These are phyloP conservation scores for Spongispora temasekensis DNA, from an alignment of 1,284 basidiomycete genomes.

Conservation along the genomic window DNA sequence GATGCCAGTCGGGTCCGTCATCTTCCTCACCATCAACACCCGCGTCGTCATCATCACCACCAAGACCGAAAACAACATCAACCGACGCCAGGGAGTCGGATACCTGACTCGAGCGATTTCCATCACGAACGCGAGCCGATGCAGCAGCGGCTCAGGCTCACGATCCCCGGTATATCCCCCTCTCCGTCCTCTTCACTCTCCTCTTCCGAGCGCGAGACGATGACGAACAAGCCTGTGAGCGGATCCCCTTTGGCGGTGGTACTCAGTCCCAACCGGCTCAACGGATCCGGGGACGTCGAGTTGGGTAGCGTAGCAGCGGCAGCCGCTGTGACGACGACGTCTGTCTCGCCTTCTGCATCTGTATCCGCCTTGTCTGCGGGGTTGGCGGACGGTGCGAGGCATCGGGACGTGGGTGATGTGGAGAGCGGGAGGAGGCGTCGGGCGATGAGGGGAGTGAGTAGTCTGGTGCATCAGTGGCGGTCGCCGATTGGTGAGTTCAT, in stretches of 20 bases:
- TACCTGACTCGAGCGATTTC: no score
- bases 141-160: no score
- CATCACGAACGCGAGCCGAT: no score
- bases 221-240: no score
- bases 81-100: no score
- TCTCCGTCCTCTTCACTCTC: neutral
- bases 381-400: no score
- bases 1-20: neutral
- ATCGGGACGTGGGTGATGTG: no score
- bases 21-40: neutral
- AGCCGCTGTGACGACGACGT: neutral
- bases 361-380: neutral
- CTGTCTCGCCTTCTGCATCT: neutral
- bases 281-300: neutral
- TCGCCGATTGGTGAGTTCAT: slow-evolving; percentile 52
- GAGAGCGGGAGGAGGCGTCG: slow-evolving; percentile 3
- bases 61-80: neutral
- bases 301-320: no score
- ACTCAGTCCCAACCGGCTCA: neutral
- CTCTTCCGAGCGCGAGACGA: no score
- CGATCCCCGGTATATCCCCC: no score
- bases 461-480: slow-evolving; percentile 48
- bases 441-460: slow-evolving; percentile 37
- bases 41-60: neutral
- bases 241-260: neutral